phyloP scores from a whole-genome alignment of 352 stramenopile genomes.

The Detonula confervacea region DNA sequence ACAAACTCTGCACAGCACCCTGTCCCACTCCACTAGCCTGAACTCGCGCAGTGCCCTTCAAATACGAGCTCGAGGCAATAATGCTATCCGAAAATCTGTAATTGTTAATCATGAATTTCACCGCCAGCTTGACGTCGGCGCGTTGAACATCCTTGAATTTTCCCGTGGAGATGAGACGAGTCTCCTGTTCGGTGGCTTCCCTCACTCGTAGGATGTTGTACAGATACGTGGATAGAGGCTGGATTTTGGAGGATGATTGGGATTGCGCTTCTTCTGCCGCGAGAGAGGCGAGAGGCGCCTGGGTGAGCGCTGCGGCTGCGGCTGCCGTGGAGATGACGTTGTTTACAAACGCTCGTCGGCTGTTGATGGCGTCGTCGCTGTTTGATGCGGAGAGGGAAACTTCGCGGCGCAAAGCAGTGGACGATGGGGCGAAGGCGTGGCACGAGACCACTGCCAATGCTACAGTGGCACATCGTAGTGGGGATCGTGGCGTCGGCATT shows the following conservation, averaged over 20 bases:
- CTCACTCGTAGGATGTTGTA: conserved; percentile 81
- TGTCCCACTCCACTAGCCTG: conserved; percentile 68
- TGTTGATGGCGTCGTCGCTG: neutral
- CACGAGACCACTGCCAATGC: neutral
- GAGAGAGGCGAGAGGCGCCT: conserved; percentile 5
- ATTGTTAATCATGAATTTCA: conserved; percentile 86
- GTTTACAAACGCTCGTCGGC: conserved; percentile 35
- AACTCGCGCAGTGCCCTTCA: conserved; percentile 59
- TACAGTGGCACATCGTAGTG: conserved; percentile 3
- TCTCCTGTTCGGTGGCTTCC: conserved; percentile 83
- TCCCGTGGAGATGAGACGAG: conserved; percentile 76
- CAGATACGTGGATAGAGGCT: conserved; percentile 44
- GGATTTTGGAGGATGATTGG: conserved; percentile 25
- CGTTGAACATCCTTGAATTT: conserved; percentile 87
- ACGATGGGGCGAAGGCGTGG: conserved; percentile 3
- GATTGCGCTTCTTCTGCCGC: conserved; percentile 29
- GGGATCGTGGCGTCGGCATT: neutral
- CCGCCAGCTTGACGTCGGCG: conserved; percentile 84
- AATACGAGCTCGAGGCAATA: conserved; percentile 69
- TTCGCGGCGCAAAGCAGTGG: neutral
- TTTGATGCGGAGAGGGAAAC: neutral
- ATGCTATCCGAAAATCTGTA: conserved; percentile 81
- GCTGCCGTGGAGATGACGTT: conserved; percentile 15
- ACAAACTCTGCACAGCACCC: conserved; percentile 77
- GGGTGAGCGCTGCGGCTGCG: conserved; percentile 10